Percentiles rank a stretch among this genome's conserved stretches.
These are phyloP conservation scores for Pelargonium myrrhifolium DNA, from an alignment of 441 rosid species.

Conservation along the genomic window DNA sequence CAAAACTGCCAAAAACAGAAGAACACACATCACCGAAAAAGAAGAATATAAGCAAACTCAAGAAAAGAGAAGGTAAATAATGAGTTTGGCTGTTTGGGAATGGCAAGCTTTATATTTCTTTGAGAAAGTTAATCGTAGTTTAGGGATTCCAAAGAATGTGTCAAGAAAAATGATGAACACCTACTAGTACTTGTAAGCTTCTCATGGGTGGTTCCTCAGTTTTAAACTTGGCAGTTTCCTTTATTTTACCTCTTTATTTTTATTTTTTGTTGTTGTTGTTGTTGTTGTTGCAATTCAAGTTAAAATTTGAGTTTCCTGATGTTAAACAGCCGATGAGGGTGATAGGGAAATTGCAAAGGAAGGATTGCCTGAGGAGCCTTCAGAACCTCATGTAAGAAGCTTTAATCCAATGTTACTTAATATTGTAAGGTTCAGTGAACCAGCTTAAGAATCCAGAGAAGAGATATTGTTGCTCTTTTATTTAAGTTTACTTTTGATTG, in stretches of 20 bases:
- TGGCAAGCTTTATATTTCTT: not conserved
- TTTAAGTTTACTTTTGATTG: constrained; percentile 12
- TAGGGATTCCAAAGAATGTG: not conserved
- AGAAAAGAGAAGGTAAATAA: constrained; percentile 31
- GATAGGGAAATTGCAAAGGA: constrained; percentile 21
- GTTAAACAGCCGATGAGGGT: constrained; percentile 29
- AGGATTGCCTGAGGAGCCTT: constrained; percentile 26
- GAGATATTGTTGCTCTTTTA: not conserved
- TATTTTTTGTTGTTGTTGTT: not conserved
- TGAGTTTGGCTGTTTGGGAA: constrained; percentile 7
- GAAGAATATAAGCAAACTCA: constrained; percentile 27
- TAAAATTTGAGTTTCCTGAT: constrained; percentile 8
- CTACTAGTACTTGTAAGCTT: too few relatives aligned
- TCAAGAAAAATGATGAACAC: not conserved
- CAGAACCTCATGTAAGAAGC: constrained; percentile 31
- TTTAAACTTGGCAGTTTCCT: not conserved
- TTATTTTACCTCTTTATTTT: not conserved
- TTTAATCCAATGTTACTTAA: constrained; percentile 3
- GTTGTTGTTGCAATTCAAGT: not conserved
- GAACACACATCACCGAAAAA: constrained; percentile 26
- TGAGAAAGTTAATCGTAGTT: not conserved
- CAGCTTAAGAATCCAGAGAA: not conserved
- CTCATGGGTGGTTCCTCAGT: not conserved
- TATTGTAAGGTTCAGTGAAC: constrained; percentile 8
- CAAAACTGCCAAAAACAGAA: constrained; percentile 22